These are phyloP conservation scores for Pichia nakasei DNA, from an alignment of 805 yeast species.

Conservation along the genomic window DNA sequence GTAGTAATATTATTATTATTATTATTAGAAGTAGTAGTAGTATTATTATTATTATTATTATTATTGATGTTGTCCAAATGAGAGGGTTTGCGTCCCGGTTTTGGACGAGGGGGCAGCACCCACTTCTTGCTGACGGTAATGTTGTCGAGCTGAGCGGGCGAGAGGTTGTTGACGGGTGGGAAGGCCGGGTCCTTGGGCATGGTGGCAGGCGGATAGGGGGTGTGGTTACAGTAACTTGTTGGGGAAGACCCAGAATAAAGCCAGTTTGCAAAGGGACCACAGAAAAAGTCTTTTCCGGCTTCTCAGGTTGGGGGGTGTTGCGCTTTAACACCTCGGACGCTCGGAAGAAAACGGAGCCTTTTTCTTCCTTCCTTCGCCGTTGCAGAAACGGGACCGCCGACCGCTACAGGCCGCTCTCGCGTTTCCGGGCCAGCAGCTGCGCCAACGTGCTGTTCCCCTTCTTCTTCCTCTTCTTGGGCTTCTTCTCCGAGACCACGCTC, in stretches of 20 bases:
- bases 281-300: too few relatives aligned
- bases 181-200: slow-evolving; percentile 3
- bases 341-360: too few relatives aligned
- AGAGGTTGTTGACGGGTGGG: slow-evolving; percentile 7
- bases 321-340: too few relatives aligned
- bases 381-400: too few relatives aligned
- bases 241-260: not conserved
- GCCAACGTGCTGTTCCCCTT: slow-evolving; percentile 21
- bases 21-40: slow-evolving; percentile 34
- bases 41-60: slow-evolving; percentile 19
- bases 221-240: not conserved
- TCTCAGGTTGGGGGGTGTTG: too few relatives aligned
- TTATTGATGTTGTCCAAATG: too few relatives aligned
- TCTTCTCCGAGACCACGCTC: too few relatives aligned
- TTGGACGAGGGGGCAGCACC: slow-evolving; percentile 50
- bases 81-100: slow-evolving; percentile 9
- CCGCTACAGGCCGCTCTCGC: not conserved
- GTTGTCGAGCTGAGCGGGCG: slow-evolving; percentile 1
- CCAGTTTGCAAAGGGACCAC: too few relatives aligned
- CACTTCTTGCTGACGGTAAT: slow-evolving; percentile 26
- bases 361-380: too few relatives aligned
- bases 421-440: not conserved
- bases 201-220: too few relatives aligned
- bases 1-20: slow-evolving; percentile 28
- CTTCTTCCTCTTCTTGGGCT: slow-evolving; percentile 18